Percentiles rank a stretch among this genome's conserved stretches.
These are phyloP conservation scores for Corchorus olitorius DNA, from an alignment of 345 rosid genomes.

Conservation along the genomic window DNA sequence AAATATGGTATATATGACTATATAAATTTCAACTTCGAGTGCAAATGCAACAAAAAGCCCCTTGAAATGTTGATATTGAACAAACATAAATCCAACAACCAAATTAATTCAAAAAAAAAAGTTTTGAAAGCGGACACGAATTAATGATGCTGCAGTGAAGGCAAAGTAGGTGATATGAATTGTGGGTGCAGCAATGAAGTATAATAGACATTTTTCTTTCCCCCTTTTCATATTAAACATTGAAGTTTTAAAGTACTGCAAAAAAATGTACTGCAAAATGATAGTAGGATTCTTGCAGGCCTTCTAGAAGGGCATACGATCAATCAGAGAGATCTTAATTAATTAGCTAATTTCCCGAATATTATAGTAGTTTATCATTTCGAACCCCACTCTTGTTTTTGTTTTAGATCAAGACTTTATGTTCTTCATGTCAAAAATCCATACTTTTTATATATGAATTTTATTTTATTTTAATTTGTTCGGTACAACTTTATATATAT, in stretches of 20 bases:
- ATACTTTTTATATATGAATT: too few species aligned
- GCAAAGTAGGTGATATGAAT: conserved; percentile 13
- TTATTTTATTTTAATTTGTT: too few species aligned
- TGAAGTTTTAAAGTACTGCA: conserved; percentile 3
- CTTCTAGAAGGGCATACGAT: conserved; percentile 19
- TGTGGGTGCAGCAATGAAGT: not conserved
- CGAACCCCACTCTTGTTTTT: not conserved
- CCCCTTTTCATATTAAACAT: too few species aligned
- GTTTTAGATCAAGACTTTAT: not conserved
- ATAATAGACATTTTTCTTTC: too few species aligned
- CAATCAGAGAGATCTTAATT: not conserved
- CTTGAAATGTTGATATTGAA: not conserved
- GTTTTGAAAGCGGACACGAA: not conserved
- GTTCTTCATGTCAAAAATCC: conserved; percentile 5
- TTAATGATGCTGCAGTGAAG: not conserved
- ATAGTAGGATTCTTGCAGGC: not conserved
- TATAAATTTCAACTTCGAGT: not conserved
- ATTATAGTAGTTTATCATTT: not conserved
- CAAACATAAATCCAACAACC: conserved; percentile 9
- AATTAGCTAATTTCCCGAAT: not conserved
- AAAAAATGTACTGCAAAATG: conserved; percentile 8
- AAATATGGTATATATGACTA: not conserved
- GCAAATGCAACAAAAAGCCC: not conserved
- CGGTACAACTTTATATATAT: too few species aligned
- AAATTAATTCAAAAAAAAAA: not conserved